phyloP scores from a whole-genome alignment of 495 filamentous ascomycete species.

The Penicillium macrosclerotiorum region DNA sequence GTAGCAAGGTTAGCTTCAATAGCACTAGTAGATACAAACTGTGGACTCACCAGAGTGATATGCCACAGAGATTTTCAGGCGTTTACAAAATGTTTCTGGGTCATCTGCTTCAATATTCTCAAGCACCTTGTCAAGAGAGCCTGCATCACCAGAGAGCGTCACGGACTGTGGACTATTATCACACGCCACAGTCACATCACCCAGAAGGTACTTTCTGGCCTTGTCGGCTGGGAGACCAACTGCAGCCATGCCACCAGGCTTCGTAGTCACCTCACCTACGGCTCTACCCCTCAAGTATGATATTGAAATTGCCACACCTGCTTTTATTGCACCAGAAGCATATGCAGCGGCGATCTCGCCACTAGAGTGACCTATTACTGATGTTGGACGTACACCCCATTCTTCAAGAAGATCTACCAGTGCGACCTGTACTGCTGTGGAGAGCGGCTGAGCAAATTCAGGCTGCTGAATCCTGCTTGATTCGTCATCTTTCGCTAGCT shows the following conservation, averaged over 20 bases:
- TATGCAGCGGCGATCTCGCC: constrained; percentile 66
- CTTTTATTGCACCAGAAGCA: constrained; percentile 37
- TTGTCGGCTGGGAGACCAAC: constrained; percentile 28
- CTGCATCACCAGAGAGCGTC: constrained; percentile 43
- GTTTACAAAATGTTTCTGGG: constrained; percentile 20
- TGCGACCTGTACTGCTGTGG: constrained; percentile 52
- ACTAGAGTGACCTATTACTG: constrained; percentile 59
- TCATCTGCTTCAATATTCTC: constrained; percentile 24
- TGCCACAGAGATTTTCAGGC: constrained; percentile 38
- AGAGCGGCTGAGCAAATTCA: constrained; percentile 37
- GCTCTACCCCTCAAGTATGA: background rate
- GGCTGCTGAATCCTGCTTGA: constrained; percentile 12
- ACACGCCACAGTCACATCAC: constrained; percentile 40
- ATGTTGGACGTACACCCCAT: constrained; percentile 44
- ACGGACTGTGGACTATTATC: constrained; percentile 41
- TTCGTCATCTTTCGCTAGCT: constrained; percentile 1
- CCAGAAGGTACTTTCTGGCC: constrained; percentile 16
- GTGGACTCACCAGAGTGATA: constrained; percentile 47
- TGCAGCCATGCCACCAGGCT: constrained; percentile 37
- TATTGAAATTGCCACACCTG: background rate
- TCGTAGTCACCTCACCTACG: background rate
- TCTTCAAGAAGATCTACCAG: constrained; percentile 43
- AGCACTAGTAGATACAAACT: background rate
- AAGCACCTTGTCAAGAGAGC: constrained; percentile 36
- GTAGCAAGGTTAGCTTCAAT: background rate